A percentile compares a stretch with the other conserved stretches of the same genome.
These are phyloP conservation scores for Nevesoporus exiguus DNA, from an alignment of 768 basidiomycete genomes.

Conservation along the genomic window DNA sequence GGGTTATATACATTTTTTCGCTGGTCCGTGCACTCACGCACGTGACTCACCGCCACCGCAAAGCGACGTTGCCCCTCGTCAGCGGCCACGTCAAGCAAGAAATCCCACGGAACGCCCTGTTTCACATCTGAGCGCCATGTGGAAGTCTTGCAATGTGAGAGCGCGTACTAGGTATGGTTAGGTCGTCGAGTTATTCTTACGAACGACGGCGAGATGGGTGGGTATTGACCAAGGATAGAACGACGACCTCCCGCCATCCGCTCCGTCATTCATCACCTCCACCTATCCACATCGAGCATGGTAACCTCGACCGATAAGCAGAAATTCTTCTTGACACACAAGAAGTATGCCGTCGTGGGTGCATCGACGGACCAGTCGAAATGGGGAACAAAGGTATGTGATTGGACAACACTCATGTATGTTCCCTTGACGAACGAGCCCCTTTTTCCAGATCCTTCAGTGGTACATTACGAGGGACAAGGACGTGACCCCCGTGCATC, in stretches of 20 bases:
- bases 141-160: neutral
- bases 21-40: conserved; percentile 36
- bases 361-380: conserved; percentile 78
- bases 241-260: conserved; percentile 4
- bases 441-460: conserved; percentile 54
- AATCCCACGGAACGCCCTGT: neutral
- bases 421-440: neutral
- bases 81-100: neutral
- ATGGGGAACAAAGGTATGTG: conserved; percentile 76
- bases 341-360: conserved; percentile 74
- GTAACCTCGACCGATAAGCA: conserved; percentile 41
- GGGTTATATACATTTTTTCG: conserved; percentile 33
- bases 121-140: neutral
- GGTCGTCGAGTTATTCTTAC: neutral
- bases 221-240: neutral
- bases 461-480: conserved; percentile 68
- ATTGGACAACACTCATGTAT: neutral
- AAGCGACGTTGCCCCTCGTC: neutral
- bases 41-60: conserved; percentile 21
- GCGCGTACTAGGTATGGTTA: no score
- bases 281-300: conserved; percentile 22
- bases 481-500: conserved; percentile 71
- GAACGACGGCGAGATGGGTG: neutral
- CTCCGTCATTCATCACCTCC: conserved; percentile 4
- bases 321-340: conserved; percentile 54